phyloP scores from a whole-genome alignment of 805 yeast genomes.

The Nakazawaea wickerhamii region DNA sequence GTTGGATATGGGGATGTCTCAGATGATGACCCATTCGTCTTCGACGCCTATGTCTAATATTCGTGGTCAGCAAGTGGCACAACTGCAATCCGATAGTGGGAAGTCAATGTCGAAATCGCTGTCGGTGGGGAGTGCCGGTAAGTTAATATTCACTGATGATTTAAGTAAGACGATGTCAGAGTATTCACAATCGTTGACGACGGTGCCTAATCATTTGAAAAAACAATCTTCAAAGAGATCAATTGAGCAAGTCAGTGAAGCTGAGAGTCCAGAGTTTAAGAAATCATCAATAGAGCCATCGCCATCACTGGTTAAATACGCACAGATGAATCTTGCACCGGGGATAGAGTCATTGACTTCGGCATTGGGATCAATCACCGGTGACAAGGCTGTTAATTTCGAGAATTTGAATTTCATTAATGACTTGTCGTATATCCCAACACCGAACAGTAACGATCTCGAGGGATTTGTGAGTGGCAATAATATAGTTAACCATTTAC shows the following conservation, averaged over 20 bases:
- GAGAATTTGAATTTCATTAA: conserved; percentile 2
- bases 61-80: background rate
- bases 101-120: background rate
- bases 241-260: background rate
- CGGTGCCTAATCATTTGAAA: background rate
- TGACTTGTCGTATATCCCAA: background rate
- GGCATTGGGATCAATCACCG: conserved; percentile 8
- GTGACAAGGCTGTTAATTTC: conserved; percentile 6
- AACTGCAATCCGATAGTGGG: too few relatives aligned
- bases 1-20: background rate
- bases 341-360: conserved; percentile 9
- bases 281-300: background rate
- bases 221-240: background rate
- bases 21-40: background rate
- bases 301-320: background rate
- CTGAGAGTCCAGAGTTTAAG: background rate
- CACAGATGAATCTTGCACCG: conserved; percentile 1
- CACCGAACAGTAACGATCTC: background rate
- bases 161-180: background rate
- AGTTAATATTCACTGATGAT: background rate
- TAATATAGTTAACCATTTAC: background rate
- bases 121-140: background rate
- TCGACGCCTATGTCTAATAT: background rate
- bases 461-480: too few relatives aligned
- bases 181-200: background rate